Percentiles rank a stretch among this genome's conserved stretches.
Evolutionary conservation across 768 basidiomycete genomes (phyloP).

Genomic region (Serendipita sp.): DNA sequence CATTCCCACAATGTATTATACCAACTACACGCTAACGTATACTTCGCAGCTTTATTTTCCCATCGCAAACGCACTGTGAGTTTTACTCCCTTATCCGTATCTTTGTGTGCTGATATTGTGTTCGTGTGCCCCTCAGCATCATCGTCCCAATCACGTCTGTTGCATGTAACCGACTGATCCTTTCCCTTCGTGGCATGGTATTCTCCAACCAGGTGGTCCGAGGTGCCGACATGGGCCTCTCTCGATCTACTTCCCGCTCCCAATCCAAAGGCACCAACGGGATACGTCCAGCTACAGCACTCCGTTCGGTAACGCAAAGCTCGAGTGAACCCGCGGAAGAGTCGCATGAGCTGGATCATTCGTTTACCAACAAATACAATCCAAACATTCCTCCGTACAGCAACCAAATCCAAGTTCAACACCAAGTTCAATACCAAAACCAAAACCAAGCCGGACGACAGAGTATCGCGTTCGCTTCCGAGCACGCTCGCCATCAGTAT

Average conservation of each 20-base stretch:
- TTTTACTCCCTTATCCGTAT: not conserved
- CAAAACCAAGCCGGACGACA: too few species aligned
- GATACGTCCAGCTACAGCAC: too few species aligned
- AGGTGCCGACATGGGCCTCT: not conserved
- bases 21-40: not conserved
- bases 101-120: not conserved
- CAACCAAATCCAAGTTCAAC: too few species aligned
- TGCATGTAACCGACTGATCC: not conserved
- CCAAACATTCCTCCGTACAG: too few species aligned
- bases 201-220: not conserved
- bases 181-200: constrained; percentile 4
- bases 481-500: too few species aligned
- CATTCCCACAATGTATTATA: not conserved
- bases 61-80: not conserved
- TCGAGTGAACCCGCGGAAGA: too few species aligned
- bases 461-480: too few species aligned
- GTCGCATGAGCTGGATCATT: too few species aligned
- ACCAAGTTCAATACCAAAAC: too few species aligned
- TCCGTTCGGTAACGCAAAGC: too few species aligned
- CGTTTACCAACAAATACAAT: too few species aligned
- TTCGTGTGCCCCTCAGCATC: not conserved
- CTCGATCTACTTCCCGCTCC: not conserved
- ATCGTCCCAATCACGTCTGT: not conserved
- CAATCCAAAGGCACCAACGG: not conserved
- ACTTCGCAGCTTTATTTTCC: not conserved